phyloP scores from a whole-genome alignment of 2,329 filamentous ascomycete genomes.

The Claviceps lovelessii region DNA sequence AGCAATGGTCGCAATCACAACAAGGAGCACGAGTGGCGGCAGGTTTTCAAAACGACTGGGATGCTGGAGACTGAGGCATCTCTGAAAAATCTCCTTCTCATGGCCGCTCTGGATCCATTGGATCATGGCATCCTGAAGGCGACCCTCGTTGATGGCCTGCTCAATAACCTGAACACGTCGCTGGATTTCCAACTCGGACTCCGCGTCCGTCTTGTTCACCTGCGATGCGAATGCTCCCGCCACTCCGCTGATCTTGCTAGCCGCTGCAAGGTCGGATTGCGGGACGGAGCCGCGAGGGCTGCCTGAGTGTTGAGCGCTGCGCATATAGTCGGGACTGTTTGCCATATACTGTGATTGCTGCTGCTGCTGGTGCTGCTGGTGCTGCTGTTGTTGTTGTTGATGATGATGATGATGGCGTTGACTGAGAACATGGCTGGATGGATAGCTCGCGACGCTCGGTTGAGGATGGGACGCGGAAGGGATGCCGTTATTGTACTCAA shows the following conservation, averaged over 20 bases:
- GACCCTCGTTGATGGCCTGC: conserved; percentile 44
- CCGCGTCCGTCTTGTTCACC: conserved; percentile 21
- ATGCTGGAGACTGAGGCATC: conserved; percentile 23
- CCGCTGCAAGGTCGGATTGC: conserved; percentile 13
- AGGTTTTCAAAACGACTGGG: conserved; percentile 35
- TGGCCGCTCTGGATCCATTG: conserved; percentile 52
- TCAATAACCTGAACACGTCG: conserved; percentile 45
- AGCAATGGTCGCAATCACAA: conserved; percentile 49
- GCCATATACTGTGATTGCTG: conserved; percentile 17
- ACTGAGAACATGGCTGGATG: conserved; percentile 17
- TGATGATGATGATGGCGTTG: not conserved
- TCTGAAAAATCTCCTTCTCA: conserved; percentile 48
- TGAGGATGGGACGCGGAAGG: conserved; percentile 12
- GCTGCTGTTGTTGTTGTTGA: conserved; percentile 8
- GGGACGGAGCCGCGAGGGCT: conserved; percentile 19
- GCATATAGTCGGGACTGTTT: conserved; percentile 22
- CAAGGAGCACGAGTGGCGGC: conserved; percentile 47
- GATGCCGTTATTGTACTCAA: conserved; percentile 13
- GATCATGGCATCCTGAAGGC: conserved; percentile 48
- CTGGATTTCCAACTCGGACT: conserved; percentile 33
- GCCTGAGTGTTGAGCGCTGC: conserved; percentile 18
- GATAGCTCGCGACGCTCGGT: conserved; percentile 21
- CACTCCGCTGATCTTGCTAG: conserved; percentile 20
- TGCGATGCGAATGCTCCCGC: conserved; percentile 22
- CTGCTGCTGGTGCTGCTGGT: conserved; percentile 8